Base-by-base conservation (phyloP, 169 alveolate species). In the Eimeria falciformis region DNA sequence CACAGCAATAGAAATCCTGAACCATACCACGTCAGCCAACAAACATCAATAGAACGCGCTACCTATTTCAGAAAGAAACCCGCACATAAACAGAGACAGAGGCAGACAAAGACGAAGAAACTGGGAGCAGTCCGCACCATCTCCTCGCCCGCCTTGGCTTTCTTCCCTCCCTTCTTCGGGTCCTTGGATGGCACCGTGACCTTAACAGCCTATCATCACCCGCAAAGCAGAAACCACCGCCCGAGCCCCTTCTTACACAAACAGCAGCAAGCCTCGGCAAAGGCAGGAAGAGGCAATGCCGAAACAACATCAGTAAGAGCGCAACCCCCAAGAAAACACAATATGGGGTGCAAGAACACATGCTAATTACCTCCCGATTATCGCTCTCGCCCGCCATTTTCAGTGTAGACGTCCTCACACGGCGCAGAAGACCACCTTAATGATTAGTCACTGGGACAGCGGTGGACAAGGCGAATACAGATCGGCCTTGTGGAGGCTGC, bases 341-440 rank as follows among this genome's bases (percentile, higher is more conserved):
- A 14, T 11, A 50, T 14, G n/a, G 14, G 14, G 14, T 50, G n/a
- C 62, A 7, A 50, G 62, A 50, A 14, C 7, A 50, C n/a, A 50
- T 11, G 62, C 62, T 7, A 7, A 62, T 25, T 47, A 78, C 88
- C 88, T 78, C 88, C 53, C 71, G 46, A 0, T 78, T 53, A 56
- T 47, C 68, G 88, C 71, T 50, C 29, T 78, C 88, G 43, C 69
- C 88, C n/a, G 88, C 88, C 88, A 78, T 78, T 40, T 78, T 78
- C 73, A 50, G 55, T 4, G 25, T 2, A 6, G 23, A 29, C 21
- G 55, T 43, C 50, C 53, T 33, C 88, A 0, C 68, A n/a, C 37
- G 2, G 11, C 73, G 73, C n/a, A 62, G 29, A 29, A 62, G n/a
- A 18, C 62, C 7, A 50, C 62, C 62, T 50, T 50, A 14, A 7